phyloP scores from a whole-genome alignment of 225 moss, liverwort and hornwort genomes.

The Bryum argenteum region DNA sequence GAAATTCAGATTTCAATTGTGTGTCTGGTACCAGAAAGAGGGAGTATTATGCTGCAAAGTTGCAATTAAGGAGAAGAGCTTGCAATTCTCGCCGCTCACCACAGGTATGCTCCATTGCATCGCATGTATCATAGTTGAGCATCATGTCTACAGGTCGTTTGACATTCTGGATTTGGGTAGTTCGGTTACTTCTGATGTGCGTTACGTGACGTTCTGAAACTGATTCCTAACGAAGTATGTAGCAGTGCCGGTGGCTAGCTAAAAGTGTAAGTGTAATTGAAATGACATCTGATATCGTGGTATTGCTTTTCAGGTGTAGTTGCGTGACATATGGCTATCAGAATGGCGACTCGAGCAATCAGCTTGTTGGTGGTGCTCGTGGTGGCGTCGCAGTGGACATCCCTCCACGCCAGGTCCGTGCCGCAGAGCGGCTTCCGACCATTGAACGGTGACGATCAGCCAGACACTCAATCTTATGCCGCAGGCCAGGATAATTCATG shows the following conservation, averaged over 20 bases:
- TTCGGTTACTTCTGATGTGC: not conserved
- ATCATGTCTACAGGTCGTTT: not conserved
- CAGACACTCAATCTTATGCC: conserved; percentile 3
- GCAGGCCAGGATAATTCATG: not conserved
- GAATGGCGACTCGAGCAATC: not conserved
- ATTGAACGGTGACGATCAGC: not conserved
- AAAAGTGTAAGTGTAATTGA: not conserved
- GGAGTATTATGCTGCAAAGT: not conserved
- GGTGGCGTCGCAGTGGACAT: not conserved
- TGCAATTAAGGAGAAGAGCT: not conserved
- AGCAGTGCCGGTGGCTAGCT: not conserved
- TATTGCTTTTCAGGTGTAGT: not conserved
- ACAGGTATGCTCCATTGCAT: conserved; percentile 15
- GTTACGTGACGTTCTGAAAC: not conserved
- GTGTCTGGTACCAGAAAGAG: not conserved
- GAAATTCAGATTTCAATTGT: too few species aligned
- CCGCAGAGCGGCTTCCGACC: not conserved
- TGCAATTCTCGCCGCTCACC: not conserved
- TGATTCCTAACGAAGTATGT: not conserved
- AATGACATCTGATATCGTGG: not conserved
- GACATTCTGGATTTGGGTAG: not conserved
- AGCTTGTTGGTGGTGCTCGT: not conserved
- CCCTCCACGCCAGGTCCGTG: conserved; percentile 17
- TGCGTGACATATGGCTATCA: not conserved
- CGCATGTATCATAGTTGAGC: not conserved